Evolutionary conservation across 768 basidiomycete species (phyloP).

Genomic region (Leccinum subgranulosum): DNA sequence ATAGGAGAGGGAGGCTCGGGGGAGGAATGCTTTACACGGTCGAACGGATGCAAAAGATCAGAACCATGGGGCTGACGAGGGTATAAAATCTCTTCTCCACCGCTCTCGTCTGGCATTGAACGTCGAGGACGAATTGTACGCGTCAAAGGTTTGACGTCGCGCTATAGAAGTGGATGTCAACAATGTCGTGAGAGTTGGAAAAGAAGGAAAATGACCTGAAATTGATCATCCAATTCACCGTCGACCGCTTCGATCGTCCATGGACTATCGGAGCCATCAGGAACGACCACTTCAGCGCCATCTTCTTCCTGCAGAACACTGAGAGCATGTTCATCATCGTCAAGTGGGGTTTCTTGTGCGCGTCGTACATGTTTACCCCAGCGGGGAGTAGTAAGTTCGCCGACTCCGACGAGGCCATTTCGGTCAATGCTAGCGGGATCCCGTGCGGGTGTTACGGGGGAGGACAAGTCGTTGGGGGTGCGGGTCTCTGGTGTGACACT

Average conservation of each 20-base stretch:
- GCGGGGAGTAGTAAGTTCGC: conserved; percentile 94
- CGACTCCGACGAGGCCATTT: conserved; percentile 85
- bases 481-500: conserved; percentile 64
- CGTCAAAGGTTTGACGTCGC: conserved; percentile 41
- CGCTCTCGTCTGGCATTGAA: conserved; percentile 80
- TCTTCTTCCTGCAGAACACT: conserved; percentile 31
- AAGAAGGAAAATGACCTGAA: conserved; percentile 46
- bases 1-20: conserved; percentile 27
- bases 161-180: conserved; percentile 30
- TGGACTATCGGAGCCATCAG: conserved; percentile 68
- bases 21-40: conserved; percentile 31
- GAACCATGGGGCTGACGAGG: conserved; percentile 54
- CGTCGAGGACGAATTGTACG: conserved; percentile 55
- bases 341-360: conserved; percentile 32
- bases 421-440: conserved; percentile 84
- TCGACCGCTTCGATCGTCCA: conserved; percentile 90
- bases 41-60: conserved; percentile 31
- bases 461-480: conserved; percentile 46
- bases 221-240: conserved; percentile 68
- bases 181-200: not conserved
- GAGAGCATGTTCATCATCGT: conserved; percentile 41
- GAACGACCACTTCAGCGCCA: conserved; percentile 37
- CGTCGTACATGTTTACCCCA: conserved; percentile 65
- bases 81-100: conserved; percentile 87
- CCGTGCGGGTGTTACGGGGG: conserved; percentile 70